Evolutionary conservation across 192 early-diverging fungal species (phyloP).

Genomic region (Oehlia diaphana): DNA sequence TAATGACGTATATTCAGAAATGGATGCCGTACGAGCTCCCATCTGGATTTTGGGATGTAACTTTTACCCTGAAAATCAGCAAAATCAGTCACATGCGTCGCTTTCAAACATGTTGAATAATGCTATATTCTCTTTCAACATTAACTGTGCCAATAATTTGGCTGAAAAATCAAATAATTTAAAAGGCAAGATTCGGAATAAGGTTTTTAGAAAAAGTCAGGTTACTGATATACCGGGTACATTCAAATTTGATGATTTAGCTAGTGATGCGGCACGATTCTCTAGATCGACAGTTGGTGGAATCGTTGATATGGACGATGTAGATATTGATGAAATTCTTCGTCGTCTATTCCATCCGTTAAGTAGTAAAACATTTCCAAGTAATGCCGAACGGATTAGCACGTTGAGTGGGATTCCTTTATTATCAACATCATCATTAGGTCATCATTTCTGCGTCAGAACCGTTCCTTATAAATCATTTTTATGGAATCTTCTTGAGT

Average conservation of each 20-base stretch:
- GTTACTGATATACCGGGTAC: constrained; percentile 16
- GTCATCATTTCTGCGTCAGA: constrained; percentile 42
- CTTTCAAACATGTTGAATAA: constrained; percentile 47
- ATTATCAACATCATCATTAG: constrained; percentile 40
- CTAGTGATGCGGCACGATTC: constrained; percentile 5
- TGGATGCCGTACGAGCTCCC: constrained; percentile 54
- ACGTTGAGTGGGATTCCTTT: constrained; percentile 25
- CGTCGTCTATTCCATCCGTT: constrained; percentile 40
- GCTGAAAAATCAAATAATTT: constrained; percentile 27
- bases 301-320: constrained; percentile 36
- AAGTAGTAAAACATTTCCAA: not conserved
- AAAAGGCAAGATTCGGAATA: not conserved
- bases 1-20: constrained; percentile 40
- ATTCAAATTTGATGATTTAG: constrained; percentile 14
- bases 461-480: constrained; percentile 53
- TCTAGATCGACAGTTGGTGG: not conserved
- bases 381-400: not conserved
- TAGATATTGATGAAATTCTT: constrained; percentile 50
- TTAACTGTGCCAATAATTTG: constrained; percentile 37
- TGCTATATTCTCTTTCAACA: constrained; percentile 47
- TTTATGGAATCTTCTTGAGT: constrained; percentile 53
- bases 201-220: not conserved
- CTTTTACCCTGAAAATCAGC: constrained; percentile 43
- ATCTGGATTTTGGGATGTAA: constrained; percentile 43
- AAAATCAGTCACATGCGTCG: constrained; percentile 28